Conservation (phyloP, 2,329 filamentous ascomycete species). For the Cercospora zeina region DNA sequence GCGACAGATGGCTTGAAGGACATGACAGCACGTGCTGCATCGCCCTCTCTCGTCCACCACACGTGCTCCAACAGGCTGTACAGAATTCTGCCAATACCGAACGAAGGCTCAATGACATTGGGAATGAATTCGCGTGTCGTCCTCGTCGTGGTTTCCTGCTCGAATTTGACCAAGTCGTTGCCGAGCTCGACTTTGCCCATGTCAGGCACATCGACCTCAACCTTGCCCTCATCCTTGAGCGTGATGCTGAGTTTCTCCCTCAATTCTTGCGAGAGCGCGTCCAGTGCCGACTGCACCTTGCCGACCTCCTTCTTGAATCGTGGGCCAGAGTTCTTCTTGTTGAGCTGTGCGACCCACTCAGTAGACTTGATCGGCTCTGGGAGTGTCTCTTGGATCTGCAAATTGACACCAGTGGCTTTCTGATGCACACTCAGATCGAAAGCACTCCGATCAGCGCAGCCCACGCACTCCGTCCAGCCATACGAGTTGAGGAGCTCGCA, state of each 20-base stretch:
- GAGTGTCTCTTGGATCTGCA: conserved; percentile 80
- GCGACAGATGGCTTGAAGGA: conserved; percentile 76
- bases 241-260: conserved; percentile 76
- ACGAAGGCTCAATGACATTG: conserved; percentile 86
- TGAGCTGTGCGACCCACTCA: conserved; percentile 82
- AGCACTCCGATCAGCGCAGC: conserved; percentile 91
- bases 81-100: conserved; percentile 91
- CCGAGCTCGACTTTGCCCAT: conserved; percentile 73
- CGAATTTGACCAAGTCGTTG: conserved; percentile 78
- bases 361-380: conserved; percentile 76
- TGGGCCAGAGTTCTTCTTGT: conserved; percentile 95
- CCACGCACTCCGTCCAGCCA: conserved; percentile 98
- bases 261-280: conserved; percentile 74
- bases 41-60: conserved; percentile 86
- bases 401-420: conserved; percentile 84
- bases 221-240: conserved; percentile 71
- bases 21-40: conserved; percentile 78
- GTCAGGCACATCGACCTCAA: conserved; percentile 69
- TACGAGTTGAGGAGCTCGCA: conserved; percentile 87
- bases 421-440: conserved; percentile 92
- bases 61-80: conserved; percentile 92
- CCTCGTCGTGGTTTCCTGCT: conserved; percentile 78
- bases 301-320: conserved; percentile 94
- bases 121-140: conserved; percentile 88
- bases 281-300: conserved; percentile 75